These are phyloP conservation scores for Hemisphaericaspora subhashii DNA, from an alignment of 1,139 yeast species.

Conservation along the genomic window DNA sequence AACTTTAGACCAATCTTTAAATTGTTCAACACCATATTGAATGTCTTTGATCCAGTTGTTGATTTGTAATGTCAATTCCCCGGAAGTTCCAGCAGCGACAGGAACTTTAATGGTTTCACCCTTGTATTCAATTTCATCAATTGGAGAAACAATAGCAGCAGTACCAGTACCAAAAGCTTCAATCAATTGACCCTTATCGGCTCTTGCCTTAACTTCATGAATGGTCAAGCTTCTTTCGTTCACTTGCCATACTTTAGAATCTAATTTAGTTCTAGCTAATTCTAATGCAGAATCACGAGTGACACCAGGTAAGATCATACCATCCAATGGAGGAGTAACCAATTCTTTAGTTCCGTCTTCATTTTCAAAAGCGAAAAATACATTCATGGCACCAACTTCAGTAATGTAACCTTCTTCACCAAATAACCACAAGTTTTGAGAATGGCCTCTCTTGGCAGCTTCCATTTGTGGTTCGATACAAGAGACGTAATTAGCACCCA, in stretches of 20 bases:
- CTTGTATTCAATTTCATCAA: constrained; percentile 79
- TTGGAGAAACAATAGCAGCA: constrained; percentile 95
- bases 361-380: constrained; percentile 72
- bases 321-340: constrained; percentile 95
- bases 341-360: constrained; percentile 85
- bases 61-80: constrained; percentile 73
- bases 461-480: constrained; percentile 84
- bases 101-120: constrained; percentile 76
- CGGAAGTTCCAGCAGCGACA: constrained; percentile 75
- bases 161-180: constrained; percentile 98
- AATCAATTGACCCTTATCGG: constrained; percentile 75
- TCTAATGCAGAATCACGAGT: constrained; percentile 86
- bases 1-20: constrained; percentile 60
- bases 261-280: constrained; percentile 72
- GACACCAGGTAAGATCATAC: constrained; percentile 95
- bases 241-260: constrained; percentile 72
- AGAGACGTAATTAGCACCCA: constrained; percentile 98
- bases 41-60: constrained; percentile 84
- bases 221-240: constrained; percentile 83
- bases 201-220: constrained; percentile 72
- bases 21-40: constrained; percentile 82
- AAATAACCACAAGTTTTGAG: constrained; percentile 94
- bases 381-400: constrained; percentile 98
- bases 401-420: constrained; percentile 89
- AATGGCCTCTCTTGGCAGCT: constrained; percentile 88